Evolutionary conservation across 371 early-diverging fungal genomes (phyloP).

Genomic region (Apophysomyces variabilis): DNA sequence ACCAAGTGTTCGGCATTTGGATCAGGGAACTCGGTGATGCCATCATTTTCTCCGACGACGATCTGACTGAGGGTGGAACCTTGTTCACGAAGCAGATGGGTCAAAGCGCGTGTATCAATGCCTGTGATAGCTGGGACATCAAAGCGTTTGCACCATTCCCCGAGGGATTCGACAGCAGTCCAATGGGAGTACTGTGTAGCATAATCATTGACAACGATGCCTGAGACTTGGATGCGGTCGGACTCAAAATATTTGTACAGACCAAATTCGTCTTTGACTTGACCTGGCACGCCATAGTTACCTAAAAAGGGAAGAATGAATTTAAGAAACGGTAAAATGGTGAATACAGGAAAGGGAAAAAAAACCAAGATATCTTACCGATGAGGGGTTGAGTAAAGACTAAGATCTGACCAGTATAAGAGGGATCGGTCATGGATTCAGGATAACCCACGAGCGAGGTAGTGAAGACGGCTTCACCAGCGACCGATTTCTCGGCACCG

Average conservation of each 20-base stretch:
- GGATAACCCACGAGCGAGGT: slow-evolving; percentile 95
- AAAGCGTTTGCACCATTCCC: slow-evolving; percentile 87
- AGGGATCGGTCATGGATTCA: slow-evolving; percentile 96
- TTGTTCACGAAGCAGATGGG: slow-evolving; percentile 90
- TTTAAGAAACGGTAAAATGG: background rate
- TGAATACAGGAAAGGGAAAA: background rate
- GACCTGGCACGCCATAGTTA: slow-evolving; percentile 96
- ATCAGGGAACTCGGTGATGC: slow-evolving; percentile 56
- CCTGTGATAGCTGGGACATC: slow-evolving; percentile 91
- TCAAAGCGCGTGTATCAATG: slow-evolving; percentile 93
- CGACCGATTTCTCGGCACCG: slow-evolving; percentile 62
- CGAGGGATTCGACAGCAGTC: slow-evolving; percentile 85
- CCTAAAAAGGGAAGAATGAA: slow-evolving; percentile 13
- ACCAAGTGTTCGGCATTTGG: slow-evolving; percentile 74
- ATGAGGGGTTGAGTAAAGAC: slow-evolving; percentile 94
- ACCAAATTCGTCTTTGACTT: slow-evolving; percentile 74
- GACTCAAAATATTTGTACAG: slow-evolving; percentile 93
- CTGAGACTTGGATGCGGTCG: slow-evolving; percentile 88
- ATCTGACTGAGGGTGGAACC: slow-evolving; percentile 90
- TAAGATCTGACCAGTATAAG: slow-evolving; percentile 94
- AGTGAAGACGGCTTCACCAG: slow-evolving; percentile 88
- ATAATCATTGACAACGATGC: slow-evolving; percentile 89
- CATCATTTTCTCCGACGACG: slow-evolving; percentile 56
- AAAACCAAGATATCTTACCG: slow-evolving; percentile 51
- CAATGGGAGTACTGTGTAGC: slow-evolving; percentile 90